Conservation (phyloP, 495 filamentous ascomycete species). For the Penicillium longicatenatum region DNA sequence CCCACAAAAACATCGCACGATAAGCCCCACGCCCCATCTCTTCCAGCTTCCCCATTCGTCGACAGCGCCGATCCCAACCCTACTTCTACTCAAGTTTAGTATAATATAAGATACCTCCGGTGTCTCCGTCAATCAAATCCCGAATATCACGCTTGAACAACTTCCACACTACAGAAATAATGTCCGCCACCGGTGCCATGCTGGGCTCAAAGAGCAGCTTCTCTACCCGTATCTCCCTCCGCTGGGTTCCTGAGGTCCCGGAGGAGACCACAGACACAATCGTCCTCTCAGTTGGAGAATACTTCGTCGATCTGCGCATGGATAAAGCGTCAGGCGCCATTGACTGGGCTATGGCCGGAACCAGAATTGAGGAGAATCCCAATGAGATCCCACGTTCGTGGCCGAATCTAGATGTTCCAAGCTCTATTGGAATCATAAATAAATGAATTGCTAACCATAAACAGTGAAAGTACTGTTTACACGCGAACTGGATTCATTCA, state of each 20-base stretch:
- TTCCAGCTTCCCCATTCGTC: constrained; percentile 22
- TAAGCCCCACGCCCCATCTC: constrained; percentile 10
- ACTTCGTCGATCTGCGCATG: constrained; percentile 21
- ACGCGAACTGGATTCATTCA: constrained; percentile 42
- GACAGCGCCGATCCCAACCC: constrained; percentile 6
- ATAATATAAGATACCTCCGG: not conserved
- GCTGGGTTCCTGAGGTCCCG: constrained; percentile 20
- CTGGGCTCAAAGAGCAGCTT: constrained; percentile 10
- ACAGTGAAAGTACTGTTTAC: constrained; percentile 40
- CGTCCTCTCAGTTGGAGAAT: constrained; percentile 20
- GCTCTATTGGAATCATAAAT: not conserved
- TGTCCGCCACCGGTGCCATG: constrained; percentile 14
- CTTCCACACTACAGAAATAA: not conserved
- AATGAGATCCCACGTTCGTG: constrained; percentile 14
- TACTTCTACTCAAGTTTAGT: not conserved
- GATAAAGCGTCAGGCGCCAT: constrained; percentile 20
- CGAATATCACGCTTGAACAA: not conserved
- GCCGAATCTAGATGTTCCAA: not conserved
- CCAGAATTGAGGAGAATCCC: constrained; percentile 13
- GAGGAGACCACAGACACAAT: constrained; percentile 22
- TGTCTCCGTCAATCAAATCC: not conserved
- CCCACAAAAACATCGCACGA: not conserved
- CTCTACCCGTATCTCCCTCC: constrained; percentile 20
- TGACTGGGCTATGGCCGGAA: constrained; percentile 29
- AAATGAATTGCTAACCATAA: not conserved